A percentile compares a stretch with the other conserved stretches of the same genome.
These are phyloP conservation scores for Entomortierella beljakovae DNA, from an alignment of 192 early-diverging fungal species.

Conservation along the genomic window DNA sequence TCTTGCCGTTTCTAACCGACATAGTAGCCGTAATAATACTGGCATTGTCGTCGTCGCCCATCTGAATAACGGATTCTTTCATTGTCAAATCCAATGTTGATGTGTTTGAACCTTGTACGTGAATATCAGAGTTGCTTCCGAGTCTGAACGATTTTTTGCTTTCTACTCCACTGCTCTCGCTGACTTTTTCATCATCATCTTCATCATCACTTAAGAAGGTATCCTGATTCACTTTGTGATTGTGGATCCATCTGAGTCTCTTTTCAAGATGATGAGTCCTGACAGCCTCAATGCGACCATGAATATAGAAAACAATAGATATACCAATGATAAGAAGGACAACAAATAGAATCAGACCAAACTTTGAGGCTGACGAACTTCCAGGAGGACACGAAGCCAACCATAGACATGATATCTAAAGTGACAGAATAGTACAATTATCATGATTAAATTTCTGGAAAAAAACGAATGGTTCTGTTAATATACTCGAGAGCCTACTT, in stretches of 20 bases:
- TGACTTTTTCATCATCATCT: constrained; percentile 5
- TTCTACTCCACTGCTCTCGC: background rate
- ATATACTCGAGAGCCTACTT: background rate
- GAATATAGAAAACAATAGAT: constrained; percentile 37
- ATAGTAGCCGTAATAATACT: background rate
- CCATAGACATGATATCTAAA: constrained; percentile 29
- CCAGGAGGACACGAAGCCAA: constrained; percentile 50
- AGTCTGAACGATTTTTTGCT: background rate
- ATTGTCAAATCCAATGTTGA: constrained; percentile 32
- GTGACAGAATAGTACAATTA: background rate
- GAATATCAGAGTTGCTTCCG: background rate
- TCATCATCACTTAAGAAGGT: constrained; percentile 15
- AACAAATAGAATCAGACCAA: constrained; percentile 33
- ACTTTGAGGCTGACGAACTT: constrained; percentile 36
- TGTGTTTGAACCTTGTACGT: constrained; percentile 1
- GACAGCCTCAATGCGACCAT: constrained; percentile 29
- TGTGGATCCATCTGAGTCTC: constrained; percentile 43
- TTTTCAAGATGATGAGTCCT: constrained; percentile 45
- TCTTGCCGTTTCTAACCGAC: background rate
- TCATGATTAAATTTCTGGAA: background rate
- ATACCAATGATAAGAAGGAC: constrained; percentile 26
- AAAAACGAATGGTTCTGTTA: too few relatives aligned
- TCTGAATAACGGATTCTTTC: constrained; percentile 21
- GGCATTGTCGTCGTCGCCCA: background rate
- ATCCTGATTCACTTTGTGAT: constrained; percentile 33